A percentile compares a stretch with the other conserved stretches of the same genome.
Evolutionary conservation across 164 flowering plant species (phyloP).

Genomic region (Macadamia tetraphylla): DNA sequence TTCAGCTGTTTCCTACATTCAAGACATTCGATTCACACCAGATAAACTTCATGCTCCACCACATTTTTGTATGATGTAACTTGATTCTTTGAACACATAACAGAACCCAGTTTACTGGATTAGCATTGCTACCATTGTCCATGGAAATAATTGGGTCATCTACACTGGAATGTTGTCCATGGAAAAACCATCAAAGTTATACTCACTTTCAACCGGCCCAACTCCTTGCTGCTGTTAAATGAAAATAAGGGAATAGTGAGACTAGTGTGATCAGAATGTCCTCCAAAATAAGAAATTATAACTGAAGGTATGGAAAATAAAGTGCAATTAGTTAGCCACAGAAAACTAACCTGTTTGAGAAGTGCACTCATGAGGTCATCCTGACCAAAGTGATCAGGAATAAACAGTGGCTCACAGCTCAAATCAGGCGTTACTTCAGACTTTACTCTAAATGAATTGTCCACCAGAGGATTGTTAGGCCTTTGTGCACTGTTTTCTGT

Average conservation of each 20-base stretch:
- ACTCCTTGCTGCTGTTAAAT: slow-evolving; percentile 43
- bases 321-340: not conserved
- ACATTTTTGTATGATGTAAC: not conserved
- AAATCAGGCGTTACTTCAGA: slow-evolving; percentile 38
- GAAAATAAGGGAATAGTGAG: slow-evolving; percentile 12
- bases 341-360: slow-evolving; percentile 60
- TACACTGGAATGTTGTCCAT: slow-evolving; percentile 56
- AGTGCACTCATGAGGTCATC: slow-evolving; percentile 76
- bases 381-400: slow-evolving; percentile 45
- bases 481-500: slow-evolving; percentile 25
- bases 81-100: not conserved
- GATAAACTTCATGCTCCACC: not conserved
- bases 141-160: not conserved
- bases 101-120: not conserved
- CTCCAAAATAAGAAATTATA: not conserved
- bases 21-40: not conserved
- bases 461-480: slow-evolving; percentile 20
- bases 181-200: slow-evolving; percentile 60
- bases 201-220: slow-evolving; percentile 44
- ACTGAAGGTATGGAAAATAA: not conserved
- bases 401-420: slow-evolving; percentile 21
- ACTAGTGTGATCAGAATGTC: not conserved
- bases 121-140: slow-evolving; percentile 5
- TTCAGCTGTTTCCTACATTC: slow-evolving; percentile 17
- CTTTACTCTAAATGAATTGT: slow-evolving; percentile 40